Conservation (phyloP, 2,329 filamentous ascomycete genomes). For the Geosmithia flava region DNA sequence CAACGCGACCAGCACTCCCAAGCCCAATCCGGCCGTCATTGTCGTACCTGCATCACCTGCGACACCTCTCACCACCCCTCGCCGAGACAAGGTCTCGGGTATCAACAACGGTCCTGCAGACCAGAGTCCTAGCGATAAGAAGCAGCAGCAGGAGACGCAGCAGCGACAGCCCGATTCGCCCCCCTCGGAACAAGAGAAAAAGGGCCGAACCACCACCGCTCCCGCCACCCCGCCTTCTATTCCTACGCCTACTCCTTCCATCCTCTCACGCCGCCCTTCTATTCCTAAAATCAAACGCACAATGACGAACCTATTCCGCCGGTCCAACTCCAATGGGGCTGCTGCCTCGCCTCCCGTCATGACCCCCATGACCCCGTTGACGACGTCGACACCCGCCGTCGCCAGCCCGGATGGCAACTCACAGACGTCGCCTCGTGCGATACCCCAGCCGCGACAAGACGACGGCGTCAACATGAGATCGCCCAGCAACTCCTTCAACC, state of each 20-base stretch:
- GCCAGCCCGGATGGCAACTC: background rate
- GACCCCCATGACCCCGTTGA: background rate
- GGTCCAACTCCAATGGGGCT: constrained; percentile 17
- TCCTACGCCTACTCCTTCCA: constrained; percentile 5
- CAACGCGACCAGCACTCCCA: background rate
- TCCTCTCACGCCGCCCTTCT: background rate
- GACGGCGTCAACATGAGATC: constrained; percentile 8
- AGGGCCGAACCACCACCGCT: background rate
- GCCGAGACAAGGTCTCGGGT: background rate
- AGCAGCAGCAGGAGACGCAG: background rate
- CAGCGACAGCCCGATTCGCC: background rate
- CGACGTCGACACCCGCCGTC: no score
- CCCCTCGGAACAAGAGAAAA: background rate
- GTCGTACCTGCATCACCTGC: background rate
- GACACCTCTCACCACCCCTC: background rate
- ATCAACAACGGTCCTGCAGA: no score
- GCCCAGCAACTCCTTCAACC: background rate
- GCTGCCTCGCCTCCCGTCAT: background rate
- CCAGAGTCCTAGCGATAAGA: background rate
- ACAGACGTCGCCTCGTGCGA: background rate
- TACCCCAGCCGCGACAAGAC: background rate
- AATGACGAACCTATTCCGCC: constrained; percentile 36
- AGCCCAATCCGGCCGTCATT: background rate
- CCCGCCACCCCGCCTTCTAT: background rate
- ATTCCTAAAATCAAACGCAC: constrained; percentile 30